These are phyloP conservation scores for Aspergillus fumigatus DNA, from an alignment of 2,329 filamentous ascomycete species.

Conservation along the genomic window DNA sequence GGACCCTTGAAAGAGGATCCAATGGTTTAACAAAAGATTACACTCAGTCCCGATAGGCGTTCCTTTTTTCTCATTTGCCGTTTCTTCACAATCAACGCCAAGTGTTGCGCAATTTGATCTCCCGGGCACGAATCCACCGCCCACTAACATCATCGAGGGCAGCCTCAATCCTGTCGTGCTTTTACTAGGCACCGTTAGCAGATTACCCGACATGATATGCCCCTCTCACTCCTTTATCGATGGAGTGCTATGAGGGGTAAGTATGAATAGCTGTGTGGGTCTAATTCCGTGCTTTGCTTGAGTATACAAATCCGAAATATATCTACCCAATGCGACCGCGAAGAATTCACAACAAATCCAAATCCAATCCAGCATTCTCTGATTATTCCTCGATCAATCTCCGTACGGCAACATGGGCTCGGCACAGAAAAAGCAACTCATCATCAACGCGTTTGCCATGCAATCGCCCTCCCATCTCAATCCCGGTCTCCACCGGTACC, in stretches of 20 bases:
- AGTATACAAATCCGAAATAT: too few relatives aligned
- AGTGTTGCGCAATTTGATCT: constrained; percentile 9
- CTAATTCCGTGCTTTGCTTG: too few relatives aligned
- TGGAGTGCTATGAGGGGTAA: background rate
- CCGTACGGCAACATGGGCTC: background rate
- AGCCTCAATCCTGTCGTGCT: too few relatives aligned
- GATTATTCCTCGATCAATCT: background rate
- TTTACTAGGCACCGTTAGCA: too few relatives aligned
- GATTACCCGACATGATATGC: too few relatives aligned
- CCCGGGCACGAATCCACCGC: constrained; percentile 3
- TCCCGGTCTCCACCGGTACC: constrained; percentile 39
- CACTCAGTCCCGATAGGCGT: too few relatives aligned
- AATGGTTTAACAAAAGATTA: too few relatives aligned
- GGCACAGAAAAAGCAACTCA: constrained; percentile 32
- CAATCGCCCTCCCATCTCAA: constrained; percentile 44
- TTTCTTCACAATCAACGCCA: constrained; percentile 4
- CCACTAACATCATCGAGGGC: background rate
- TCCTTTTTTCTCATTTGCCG: too few relatives aligned
- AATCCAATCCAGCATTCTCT: too few relatives aligned
- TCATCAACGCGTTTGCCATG: constrained; percentile 48
- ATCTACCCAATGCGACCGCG: too few relatives aligned
- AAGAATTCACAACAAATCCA: too few relatives aligned
- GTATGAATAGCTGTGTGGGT: background rate
- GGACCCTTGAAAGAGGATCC: too few relatives aligned
- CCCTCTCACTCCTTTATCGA: background rate